Conservation (phyloP, 2,329 filamentous ascomycete species). For the Podosphaera aphanis region DNA sequence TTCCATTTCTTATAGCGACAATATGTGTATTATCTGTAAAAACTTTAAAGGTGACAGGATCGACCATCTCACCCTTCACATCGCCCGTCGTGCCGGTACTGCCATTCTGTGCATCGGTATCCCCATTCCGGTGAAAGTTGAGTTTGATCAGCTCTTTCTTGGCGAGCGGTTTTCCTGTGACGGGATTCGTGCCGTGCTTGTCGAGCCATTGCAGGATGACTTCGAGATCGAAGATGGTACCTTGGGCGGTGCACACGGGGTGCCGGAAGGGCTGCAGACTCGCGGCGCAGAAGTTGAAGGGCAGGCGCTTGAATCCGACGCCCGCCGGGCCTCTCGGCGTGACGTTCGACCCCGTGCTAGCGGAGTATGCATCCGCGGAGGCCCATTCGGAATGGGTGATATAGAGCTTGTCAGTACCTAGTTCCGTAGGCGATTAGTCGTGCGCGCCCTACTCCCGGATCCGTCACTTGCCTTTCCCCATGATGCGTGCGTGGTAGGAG, state of each 20-base stretch:
- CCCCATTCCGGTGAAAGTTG: constrained; percentile 77
- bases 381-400: constrained; percentile 98
- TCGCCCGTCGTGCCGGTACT: constrained; percentile 25
- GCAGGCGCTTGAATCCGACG: constrained; percentile 61
- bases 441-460: too few species aligned
- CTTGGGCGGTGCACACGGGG: constrained; percentile 70
- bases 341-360: constrained; percentile 49
- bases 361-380: constrained; percentile 68
- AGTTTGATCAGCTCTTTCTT: constrained; percentile 72
- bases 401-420: constrained; percentile 17
- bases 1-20: constrained; percentile 57
- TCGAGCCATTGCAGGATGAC: constrained; percentile 88
- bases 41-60: constrained; percentile 91
- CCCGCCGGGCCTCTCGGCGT: constrained; percentile 32
- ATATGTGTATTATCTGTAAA: constrained; percentile 97
- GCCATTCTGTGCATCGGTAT: constrained; percentile 26
- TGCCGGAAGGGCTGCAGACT: constrained; percentile 88
- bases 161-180: constrained; percentile 57
- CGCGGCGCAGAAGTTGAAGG: constrained; percentile 94
- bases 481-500: too few species aligned
- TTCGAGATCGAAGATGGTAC: constrained; percentile 85
- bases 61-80: constrained; percentile 58
- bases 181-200: constrained; percentile 79
- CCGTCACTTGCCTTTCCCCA: constrained; percentile 1
- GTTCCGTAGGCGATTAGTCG: background rate